Evolutionary conservation across 139 green algal genomes (phyloP).

Genomic region (Closterium sp.): DNA sequence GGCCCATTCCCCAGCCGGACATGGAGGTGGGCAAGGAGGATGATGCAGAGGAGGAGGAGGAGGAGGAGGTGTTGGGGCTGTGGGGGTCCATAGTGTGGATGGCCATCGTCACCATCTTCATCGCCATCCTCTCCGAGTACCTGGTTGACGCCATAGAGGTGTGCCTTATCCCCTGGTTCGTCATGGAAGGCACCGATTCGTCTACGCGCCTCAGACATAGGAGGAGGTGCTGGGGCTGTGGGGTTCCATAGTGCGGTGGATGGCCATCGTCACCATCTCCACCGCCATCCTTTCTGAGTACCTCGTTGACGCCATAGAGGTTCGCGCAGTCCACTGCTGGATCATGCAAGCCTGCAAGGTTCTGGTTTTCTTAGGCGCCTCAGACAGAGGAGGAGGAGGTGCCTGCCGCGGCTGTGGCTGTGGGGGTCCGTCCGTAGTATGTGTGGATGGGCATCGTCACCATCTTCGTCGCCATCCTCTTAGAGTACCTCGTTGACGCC

Average conservation of each 20-base stretch:
- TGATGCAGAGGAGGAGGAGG: constrained; percentile 49
- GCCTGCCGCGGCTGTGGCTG: constrained; percentile 52
- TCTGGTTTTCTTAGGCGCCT: too few species aligned
- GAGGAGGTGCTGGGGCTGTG: constrained; percentile 46
- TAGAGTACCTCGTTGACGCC: constrained; percentile 65
- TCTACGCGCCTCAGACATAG: too few species aligned
- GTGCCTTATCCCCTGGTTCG: too few species aligned
- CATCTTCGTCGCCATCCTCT: constrained; percentile 70
- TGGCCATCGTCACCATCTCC: constrained; percentile 66
- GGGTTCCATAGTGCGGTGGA: constrained; percentile 67
- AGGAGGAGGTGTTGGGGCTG: constrained; percentile 49
- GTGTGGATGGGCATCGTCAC: constrained; percentile 74
- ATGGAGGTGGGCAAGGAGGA: constrained; percentile 37
- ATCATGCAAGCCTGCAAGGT: too few species aligned
- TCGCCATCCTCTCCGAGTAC: constrained; percentile 69
- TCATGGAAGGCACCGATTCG: too few species aligned
- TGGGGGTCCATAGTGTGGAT: constrained; percentile 68
- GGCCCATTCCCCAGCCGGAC: constrained; percentile 65
- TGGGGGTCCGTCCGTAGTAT: too few species aligned
- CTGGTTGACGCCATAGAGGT: constrained; percentile 67
- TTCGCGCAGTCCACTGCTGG: too few species aligned
- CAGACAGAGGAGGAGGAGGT: too few species aligned
- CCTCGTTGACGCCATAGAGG: constrained; percentile 66
- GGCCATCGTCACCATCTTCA: constrained; percentile 66
- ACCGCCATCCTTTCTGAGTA: constrained; percentile 72